A percentile compares a stretch with the other conserved stretches of the same genome.
These are phyloP conservation scores for Cylindrotheca fusiformis DNA, from an alignment of 108 stramenopile genomes.

Conservation along the genomic window DNA sequence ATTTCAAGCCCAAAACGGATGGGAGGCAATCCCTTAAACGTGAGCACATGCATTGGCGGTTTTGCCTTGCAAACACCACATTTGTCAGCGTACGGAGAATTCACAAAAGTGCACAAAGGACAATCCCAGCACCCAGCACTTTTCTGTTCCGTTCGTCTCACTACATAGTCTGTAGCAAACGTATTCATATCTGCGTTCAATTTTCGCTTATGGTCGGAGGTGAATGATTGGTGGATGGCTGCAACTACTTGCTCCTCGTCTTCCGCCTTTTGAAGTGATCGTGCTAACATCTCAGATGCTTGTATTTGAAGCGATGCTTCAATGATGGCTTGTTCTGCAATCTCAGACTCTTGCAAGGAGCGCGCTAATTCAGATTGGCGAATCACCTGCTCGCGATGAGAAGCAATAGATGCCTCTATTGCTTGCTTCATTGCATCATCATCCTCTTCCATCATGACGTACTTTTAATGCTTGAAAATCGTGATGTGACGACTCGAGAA, in stretches of 20 bases:
- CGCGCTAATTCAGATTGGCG: no score
- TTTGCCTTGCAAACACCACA: neutral
- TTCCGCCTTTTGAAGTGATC: neutral
- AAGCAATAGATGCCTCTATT: no score
- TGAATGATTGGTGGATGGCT: neutral
- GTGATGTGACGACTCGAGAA: no score
- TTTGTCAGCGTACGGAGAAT: slow-evolving; percentile 5
- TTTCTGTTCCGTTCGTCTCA: neutral
- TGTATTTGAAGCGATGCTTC: neutral
- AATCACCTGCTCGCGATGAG: no score
- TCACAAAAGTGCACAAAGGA: slow-evolving; percentile 3
- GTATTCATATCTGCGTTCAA: neutral
- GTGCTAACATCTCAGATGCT: neutral
- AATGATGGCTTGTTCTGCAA: no score
- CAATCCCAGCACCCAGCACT: slow-evolving; percentile 8
- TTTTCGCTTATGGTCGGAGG: neutral
- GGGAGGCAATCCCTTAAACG: slow-evolving; percentile 1
- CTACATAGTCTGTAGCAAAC: neutral
- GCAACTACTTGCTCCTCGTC: neutral
- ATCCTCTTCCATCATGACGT: no score
- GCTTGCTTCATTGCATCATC: no score
- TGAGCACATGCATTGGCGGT: slow-evolving; percentile 10
- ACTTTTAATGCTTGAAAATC: no score
- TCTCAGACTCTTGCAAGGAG: no score
- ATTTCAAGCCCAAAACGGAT: slow-evolving; percentile 13